Evolutionary conservation across 306 rosid genomes (phyloP), one percentile per base, ranked within the genome.

Genomic region (Cicer bijugum): DNA sequence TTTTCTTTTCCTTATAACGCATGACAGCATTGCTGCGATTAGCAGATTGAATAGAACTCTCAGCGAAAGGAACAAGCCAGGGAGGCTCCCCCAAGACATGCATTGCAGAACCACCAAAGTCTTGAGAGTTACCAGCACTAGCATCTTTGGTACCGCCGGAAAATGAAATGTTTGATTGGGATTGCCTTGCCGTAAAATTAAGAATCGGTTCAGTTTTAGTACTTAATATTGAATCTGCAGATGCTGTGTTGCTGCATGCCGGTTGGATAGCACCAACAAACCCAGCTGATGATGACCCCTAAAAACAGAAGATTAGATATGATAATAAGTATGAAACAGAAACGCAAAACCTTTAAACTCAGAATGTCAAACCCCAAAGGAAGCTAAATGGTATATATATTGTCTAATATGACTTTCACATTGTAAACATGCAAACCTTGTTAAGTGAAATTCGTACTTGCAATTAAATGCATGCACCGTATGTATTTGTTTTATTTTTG

Each of bases 1-100:
- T 87, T 85, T 92, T 95, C 93, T 95, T 95, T 84, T 95, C 99
- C 88, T 82, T 95, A 61, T 95, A 95, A 14, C 99, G 97, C 93
- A 88, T 60, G 77, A 95, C 97, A 71, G 99, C 99, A 57, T 87
- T 82, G 74, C 66, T 88, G 65, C 99, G 97, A 72, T 86, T 95
- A 69, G 86, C 90, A 63, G 92, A 89, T 58, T 90, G 97, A 67
- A 84, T 37, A 76, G 91, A 84, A 77, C 58, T 79, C 77, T 88
- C 99, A 12, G 90, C 83, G 72, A 86, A 73, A 65, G 92, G 89
- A 82, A 95, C 71, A 85, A 87, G 86, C 97, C 97, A 92, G 11
- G 97, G 99, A 75, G 96, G 97, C 74, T 95, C 99, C 58, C 93
- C 99, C 89, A 82, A 81, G 77, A 85, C 96, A 81, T 84, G 81